Base-by-base conservation (phyloP, 495 filamentous ascomycete species). In the Aspergillus heteromorphus region DNA sequence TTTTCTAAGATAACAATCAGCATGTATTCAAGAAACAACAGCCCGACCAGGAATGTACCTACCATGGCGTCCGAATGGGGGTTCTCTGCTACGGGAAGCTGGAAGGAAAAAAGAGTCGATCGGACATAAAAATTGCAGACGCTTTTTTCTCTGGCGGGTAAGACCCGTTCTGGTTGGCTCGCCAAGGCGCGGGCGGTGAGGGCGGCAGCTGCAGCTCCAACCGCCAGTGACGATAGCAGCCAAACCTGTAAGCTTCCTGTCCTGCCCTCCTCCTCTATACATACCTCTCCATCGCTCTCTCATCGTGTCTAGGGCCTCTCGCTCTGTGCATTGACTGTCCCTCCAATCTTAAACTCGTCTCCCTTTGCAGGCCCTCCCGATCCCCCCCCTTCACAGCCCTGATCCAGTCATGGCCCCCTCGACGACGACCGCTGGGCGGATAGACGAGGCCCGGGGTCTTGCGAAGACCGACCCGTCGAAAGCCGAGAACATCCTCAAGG, bases 381-480 rank as follows among this genome's bases (percentile, higher is more conserved):
- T 20, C 34, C 16, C 34, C 27, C 17, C 11, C 48, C 51, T 53
- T 36, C 54, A 53, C 36, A 58, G 34, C 19, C 29, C n/a, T n/a
- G 51, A 31, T 40, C n/a, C n/a, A 51, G 70, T 41, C 60, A 85
- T 83, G 81, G 76, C 79, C 53, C 62, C 73, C 50, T 73, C 70
- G 56, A 61, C 77, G 31, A 72, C 74, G 55, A 74, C 76, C 62
- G 72, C 76, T 51, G 77, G 80, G 70, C 80, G 81, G 74, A 80
- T 89, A 76, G 79, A 86, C 73, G 89, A 96, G 82, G 92, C 90
- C 70, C 83, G 92, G 79, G 82, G 87, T 74, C 74, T 95, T 55
- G 80, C 79, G 53, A 91, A 88, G 76, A 79, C 82, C 56, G 81
- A 96, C 65, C 85, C 89, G 51, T 73, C 77, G 49, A 88, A 88